These are phyloP conservation scores for Andrographis paniculata DNA, from an alignment of 305 asterid species.

Conservation along the genomic window DNA sequence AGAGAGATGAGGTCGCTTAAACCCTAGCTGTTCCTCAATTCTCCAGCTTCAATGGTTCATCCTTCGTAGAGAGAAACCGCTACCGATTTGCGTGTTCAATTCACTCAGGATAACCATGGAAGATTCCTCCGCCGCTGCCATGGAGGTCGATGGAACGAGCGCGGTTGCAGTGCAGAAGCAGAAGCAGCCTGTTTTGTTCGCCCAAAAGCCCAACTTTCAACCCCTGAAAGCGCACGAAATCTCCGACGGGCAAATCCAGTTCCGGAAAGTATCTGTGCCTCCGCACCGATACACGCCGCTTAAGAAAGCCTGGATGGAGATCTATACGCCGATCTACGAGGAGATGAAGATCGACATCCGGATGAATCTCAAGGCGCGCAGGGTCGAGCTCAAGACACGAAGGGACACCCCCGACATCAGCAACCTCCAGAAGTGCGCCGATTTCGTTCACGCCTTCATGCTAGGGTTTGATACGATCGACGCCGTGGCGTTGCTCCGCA, in stretches of 20 bases:
- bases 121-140: conserved; percentile 20
- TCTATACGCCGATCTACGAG: conserved; percentile 67
- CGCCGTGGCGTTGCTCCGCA: conserved; percentile 63
- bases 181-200: conserved; percentile 18
- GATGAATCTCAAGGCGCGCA: conserved; percentile 74
- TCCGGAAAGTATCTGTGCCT: conserved; percentile 66
- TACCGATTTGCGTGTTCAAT: too few relatives aligned
- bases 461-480: conserved; percentile 72
- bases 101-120: conserved; percentile 11
- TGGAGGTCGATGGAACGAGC: conserved; percentile 27
- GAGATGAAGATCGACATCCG: conserved; percentile 81
- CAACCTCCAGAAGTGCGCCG: conserved; percentile 78
- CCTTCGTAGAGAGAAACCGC: neutral
- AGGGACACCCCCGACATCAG: conserved; percentile 71
- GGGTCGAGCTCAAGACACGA: conserved; percentile 80
- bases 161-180: conserved; percentile 17
- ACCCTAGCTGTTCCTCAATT: neutral
- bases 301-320: conserved; percentile 70
- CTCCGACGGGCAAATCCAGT: conserved; percentile 62
- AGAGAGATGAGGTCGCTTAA: too few relatives aligned
- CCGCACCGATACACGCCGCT: conserved; percentile 73
- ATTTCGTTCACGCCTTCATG: conserved; percentile 79
- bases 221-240: conserved; percentile 73
- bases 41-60: neutral
- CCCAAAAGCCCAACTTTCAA: conserved; percentile 52